Conservation (phyloP, 2,329 filamentous ascomycete species). For the Arachnopeziza araneosa region DNA sequence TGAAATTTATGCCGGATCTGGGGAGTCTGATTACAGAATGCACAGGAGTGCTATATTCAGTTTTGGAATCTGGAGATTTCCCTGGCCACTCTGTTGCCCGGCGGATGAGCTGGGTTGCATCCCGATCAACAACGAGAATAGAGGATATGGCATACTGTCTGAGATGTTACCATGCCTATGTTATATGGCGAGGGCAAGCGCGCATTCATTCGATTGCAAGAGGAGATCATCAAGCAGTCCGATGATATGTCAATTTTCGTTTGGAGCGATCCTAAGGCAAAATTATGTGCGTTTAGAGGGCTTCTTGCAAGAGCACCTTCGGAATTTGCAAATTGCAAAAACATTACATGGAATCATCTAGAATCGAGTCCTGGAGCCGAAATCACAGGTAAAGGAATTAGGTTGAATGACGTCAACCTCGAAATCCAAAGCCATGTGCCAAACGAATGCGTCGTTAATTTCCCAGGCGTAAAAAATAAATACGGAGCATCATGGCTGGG, state of each 20-base stretch:
- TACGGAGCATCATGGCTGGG: too few relatives aligned
- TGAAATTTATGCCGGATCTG: background rate
- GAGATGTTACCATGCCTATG: constrained; percentile 37
- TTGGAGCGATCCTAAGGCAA: constrained; percentile 18
- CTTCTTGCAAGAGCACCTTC: too few relatives aligned
- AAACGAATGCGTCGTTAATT: too few relatives aligned
- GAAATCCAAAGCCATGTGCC: too few relatives aligned
- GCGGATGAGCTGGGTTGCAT: constrained; percentile 38
- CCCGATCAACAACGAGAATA: constrained; percentile 29
- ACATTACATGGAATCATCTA: constrained; percentile 8
- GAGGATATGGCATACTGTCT: constrained; percentile 41
- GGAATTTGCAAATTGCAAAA: constrained; percentile 13
- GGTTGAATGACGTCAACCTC: too few relatives aligned
- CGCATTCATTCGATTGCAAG: constrained; percentile 17
- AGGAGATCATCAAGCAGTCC: constrained; percentile 31
- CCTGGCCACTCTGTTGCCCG: constrained; percentile 26
- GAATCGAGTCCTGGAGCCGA: constrained; percentile 9
- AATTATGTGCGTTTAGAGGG: constrained; percentile 2
- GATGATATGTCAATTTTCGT: constrained; percentile 28
- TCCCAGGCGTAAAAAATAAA: too few relatives aligned
- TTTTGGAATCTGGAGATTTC: background rate
- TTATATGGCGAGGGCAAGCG: constrained; percentile 37
- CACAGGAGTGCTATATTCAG: background rate
- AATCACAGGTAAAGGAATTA: too few relatives aligned
- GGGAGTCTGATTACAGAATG: background rate